These are phyloP conservation scores for Arabis alpina DNA, from an alignment of 345 rosid species.

Conservation along the genomic window DNA sequence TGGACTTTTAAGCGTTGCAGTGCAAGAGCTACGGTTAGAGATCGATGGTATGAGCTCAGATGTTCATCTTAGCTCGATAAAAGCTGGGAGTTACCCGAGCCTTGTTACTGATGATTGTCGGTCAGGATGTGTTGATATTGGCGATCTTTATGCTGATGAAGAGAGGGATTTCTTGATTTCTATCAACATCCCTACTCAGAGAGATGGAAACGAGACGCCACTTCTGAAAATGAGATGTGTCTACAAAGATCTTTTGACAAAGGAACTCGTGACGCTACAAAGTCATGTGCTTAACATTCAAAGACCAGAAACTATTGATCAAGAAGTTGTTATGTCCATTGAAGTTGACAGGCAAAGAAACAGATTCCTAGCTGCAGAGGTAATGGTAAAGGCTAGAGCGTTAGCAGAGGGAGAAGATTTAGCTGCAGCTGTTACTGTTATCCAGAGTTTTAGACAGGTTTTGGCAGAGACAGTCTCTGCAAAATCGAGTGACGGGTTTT, in stretches of 20 bases:
- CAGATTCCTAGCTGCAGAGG: slow-evolving; percentile 88
- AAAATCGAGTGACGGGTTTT: slow-evolving; percentile 72
- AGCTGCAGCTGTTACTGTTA: slow-evolving; percentile 64
- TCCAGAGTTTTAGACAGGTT: slow-evolving; percentile 60
- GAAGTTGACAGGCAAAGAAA: slow-evolving; percentile 97
- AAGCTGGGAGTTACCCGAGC: slow-evolving; percentile 79
- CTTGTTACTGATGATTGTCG: slow-evolving; percentile 52
- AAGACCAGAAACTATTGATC: slow-evolving; percentile 59
- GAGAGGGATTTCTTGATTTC: slow-evolving; percentile 90
- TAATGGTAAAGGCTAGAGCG: slow-evolving; percentile 75
- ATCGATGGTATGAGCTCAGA: slow-evolving; percentile 59
- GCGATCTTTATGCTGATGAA: slow-evolving; percentile 95
- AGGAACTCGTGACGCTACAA: slow-evolving; percentile 59
- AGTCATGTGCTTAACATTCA: slow-evolving; percentile 59
- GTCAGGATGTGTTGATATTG: slow-evolving; percentile 67
- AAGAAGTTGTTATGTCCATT: slow-evolving; percentile 58
- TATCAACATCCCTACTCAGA: slow-evolving; percentile 67
- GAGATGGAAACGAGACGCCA: slow-evolving; percentile 50
- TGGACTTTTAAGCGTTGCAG: slow-evolving; percentile 92
- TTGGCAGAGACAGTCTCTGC: slow-evolving; percentile 70
- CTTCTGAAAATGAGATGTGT: slow-evolving; percentile 76
- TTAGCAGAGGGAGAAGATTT: slow-evolving; percentile 87
- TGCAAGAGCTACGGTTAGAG: slow-evolving; percentile 76
- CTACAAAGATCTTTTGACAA: slow-evolving; percentile 76
- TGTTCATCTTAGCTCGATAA: slow-evolving; percentile 61